Conservation (phyloP, 2,329 filamentous ascomycete species). For the Colletotrichum sublineola region DNA sequence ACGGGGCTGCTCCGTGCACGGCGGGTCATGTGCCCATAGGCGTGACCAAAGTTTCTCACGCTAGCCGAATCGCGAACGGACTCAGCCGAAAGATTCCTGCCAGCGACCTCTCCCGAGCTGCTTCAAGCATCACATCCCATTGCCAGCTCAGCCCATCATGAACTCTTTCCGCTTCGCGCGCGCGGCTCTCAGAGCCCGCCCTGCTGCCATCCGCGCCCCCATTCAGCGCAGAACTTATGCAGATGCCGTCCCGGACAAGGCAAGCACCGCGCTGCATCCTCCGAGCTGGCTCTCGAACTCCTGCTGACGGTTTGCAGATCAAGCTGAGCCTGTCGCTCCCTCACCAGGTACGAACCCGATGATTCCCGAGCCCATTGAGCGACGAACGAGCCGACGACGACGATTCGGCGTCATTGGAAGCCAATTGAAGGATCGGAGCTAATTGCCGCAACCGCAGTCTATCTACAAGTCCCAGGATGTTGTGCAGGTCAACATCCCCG, state of each 20-base stretch:
- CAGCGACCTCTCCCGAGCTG: slow-evolving; percentile 58
- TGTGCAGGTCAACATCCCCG: slow-evolving; percentile 98
- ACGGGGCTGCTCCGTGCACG: slow-evolving; percentile 19
- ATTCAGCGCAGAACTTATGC: slow-evolving; percentile 92
- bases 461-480: slow-evolving; percentile 77
- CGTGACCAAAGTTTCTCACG: slow-evolving; percentile 52
- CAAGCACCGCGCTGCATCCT: slow-evolving; percentile 51
- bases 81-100: slow-evolving; percentile 63
- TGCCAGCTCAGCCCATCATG: slow-evolving; percentile 75
- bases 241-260: slow-evolving; percentile 88
- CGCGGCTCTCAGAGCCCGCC: slow-evolving; percentile 86
- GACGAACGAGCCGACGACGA: slow-evolving; percentile 21
- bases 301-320: slow-evolving; percentile 70
- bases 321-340: slow-evolving; percentile 98
- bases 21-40: slow-evolving; percentile 50
- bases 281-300: slow-evolving; percentile 45
- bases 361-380: slow-evolving; percentile 18
- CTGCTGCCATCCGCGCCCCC: slow-evolving; percentile 80
- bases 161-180: slow-evolving; percentile 95
- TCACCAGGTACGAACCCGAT: slow-evolving; percentile 84
- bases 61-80: slow-evolving; percentile 57
- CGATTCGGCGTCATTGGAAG: slow-evolving; percentile 23
- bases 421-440: slow-evolving; percentile 53
- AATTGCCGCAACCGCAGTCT: slow-evolving; percentile 72
- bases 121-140: slow-evolving; percentile 64